Base-by-base conservation (phyloP, 208 protist genomes). In the Vickermania spadyakhi region DNA sequence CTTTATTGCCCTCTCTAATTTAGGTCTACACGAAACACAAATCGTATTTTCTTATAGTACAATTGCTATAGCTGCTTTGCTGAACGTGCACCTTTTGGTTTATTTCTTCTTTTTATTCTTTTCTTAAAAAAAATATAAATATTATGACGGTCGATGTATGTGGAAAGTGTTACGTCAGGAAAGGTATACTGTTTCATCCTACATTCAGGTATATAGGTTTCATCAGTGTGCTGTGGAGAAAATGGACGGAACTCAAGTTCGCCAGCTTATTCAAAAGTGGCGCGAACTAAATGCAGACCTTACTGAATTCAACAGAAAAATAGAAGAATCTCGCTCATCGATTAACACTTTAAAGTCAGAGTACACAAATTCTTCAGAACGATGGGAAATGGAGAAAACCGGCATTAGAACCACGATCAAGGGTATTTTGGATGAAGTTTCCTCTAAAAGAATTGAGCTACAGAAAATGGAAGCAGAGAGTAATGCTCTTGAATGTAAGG, bases 371-470 rank as follows among this genome's bases (percentile, higher is more conserved):
- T 70, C 71, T 23, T 62, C 73, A 23, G 77, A 89, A 58, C 60
- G 89, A 65, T 94, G 87, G 84, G 77, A 89, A 21, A 36, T 89
- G 0, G 81, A 94, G 60, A 94, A 91, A 73, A 79, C 85, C 23
- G 79, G 64, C 21, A 83, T 89, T 41, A 54, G 70, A 27, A 86
- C 71, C 60, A 89, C 84, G 5, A 88, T 86, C 66, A 79, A 57
- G 52, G 79, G 73, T 28, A 79, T 91, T 26, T 54, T 78, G 23
- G 68, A 64, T 14, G 70, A 94, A 60, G 84, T 94, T 30, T 64
- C 56, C 1, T 63, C 31, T 31, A 94, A 89, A 56, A 72, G 75
- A 50, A 70, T 79, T 0, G 84, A 94, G 57, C 72, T 91, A 13
- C 42, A 73, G 49, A 60, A 67, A 36, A 86, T 89, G 27, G 80